phyloP scores from a whole-genome alignment of 257 asterid species.

The Gentiana macrophylla region DNA sequence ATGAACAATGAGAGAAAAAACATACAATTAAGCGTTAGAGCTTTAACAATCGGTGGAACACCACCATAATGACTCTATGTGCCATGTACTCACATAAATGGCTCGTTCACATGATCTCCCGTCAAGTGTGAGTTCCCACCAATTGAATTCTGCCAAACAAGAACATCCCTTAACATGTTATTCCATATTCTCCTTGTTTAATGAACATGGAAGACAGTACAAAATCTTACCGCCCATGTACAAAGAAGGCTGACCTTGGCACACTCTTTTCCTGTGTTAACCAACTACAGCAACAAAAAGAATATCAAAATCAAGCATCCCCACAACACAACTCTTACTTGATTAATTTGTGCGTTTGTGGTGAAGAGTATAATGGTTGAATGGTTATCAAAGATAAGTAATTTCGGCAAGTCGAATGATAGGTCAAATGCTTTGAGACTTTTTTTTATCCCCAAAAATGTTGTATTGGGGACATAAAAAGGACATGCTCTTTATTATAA shows the following conservation, averaged over 20 bases:
- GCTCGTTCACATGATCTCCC: slow-evolving; percentile 93
- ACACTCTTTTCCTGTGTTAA: slow-evolving; percentile 94
- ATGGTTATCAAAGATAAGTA: neutral
- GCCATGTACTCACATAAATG: slow-evolving; percentile 65
- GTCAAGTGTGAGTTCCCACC: slow-evolving; percentile 88
- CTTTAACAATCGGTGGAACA: neutral
- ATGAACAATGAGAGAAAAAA: slow-evolving; percentile 18
- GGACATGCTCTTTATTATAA: neutral
- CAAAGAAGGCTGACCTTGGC: slow-evolving; percentile 96
- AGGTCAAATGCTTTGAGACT: too few species aligned
- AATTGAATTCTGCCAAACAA: slow-evolving; percentile 72
- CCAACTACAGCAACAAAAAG: slow-evolving; percentile 52
- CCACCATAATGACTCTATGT: slow-evolving; percentile 6
- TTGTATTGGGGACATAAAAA: neutral
- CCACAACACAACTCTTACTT: too few species aligned
- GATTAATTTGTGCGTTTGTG: too few species aligned
- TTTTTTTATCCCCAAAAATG: too few species aligned
- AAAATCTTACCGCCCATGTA: slow-evolving; percentile 89
- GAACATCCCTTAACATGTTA: slow-evolving; percentile 12
- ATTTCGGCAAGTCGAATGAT: too few species aligned
- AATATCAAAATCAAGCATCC: neutral
- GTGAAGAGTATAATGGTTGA: neutral
- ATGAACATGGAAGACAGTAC: slow-evolving; percentile 7
- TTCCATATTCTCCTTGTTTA: neutral
- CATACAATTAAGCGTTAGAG: slow-evolving; percentile 14